Conservation (phyloP, 1,284 basidiomycete genomes). For the Apiotrichum siamense region DNA sequence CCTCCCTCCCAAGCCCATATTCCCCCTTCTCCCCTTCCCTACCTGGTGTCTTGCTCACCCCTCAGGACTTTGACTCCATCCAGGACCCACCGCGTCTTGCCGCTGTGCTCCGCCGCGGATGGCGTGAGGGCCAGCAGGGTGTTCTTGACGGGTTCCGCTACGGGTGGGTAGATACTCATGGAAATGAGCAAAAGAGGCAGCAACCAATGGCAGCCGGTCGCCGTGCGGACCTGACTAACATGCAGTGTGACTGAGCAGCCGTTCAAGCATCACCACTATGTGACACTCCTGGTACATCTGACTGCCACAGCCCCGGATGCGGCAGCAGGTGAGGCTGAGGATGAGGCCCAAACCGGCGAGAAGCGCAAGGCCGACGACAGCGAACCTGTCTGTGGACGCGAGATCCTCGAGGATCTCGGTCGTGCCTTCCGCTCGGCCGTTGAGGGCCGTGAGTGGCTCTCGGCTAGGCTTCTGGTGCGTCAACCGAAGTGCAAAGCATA, state of each 20-base stretch:
- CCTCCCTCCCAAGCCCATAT: no score
- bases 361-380: constrained; percentile 32
- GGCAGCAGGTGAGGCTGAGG: constrained; percentile 42
- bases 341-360: constrained; percentile 25
- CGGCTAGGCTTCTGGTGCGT: constrained; percentile 61
- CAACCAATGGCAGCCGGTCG: no score
- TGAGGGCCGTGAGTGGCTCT: constrained; percentile 80
- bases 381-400: constrained; percentile 57
- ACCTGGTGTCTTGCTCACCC: constrained; percentile 5
- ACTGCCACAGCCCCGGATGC: constrained; percentile 49
- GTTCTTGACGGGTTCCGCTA: constrained; percentile 64
- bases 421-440: constrained; percentile 78
- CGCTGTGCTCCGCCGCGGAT: constrained; percentile 60
- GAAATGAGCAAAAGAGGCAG: not conserved
- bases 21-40: no score
- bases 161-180: constrained; percentile 51
- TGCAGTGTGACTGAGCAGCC: constrained; percentile 78
- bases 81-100: constrained; percentile 66
- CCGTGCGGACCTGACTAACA: no score
- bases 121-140: constrained; percentile 55
- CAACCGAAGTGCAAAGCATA: no score
- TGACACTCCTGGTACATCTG: constrained; percentile 67
- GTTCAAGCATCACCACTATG: constrained; percentile 83
- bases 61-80: constrained; percentile 48
- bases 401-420: constrained; percentile 80